Base-by-base conservation (phyloP, 352 stramenopile species). In the Phytophthora ramorum region DNA sequence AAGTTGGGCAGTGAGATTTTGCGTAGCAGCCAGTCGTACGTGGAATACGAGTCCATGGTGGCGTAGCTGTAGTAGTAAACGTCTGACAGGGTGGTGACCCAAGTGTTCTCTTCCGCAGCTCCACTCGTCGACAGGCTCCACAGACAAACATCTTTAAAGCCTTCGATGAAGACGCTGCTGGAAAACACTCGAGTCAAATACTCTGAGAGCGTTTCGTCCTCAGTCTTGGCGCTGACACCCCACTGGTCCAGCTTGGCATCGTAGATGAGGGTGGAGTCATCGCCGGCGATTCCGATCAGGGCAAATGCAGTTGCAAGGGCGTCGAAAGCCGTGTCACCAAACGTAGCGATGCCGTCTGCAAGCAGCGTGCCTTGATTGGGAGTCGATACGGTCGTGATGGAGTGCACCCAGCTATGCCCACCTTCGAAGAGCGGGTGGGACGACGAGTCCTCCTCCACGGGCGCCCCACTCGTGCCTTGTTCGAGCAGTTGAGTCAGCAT, bases 401-500 rank as follows among this genome's bases (percentile, higher is more conserved):
- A 88, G 61, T 82, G 67, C 37, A 88, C 64, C 79, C 79, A 88
- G 51, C 78, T 72, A 7, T 75, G 58, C 2, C 66, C 79, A 32
- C 75, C 71, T 13, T 63, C 58, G 30, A 88, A 85, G 9, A 87
- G 47, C 20, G 66, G 30, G 17, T 74, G 59, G 2, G 73, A 70
- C 4, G 54, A 30, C 7, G 75, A 14, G 4, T 50, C 34, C 17
- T 80, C 64, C 3, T 65, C 66, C 0, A 58, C 49, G 0, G 69
- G 73, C 1, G 79, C 61, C 6, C 75, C 74, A 12, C 45, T 64
- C 2, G 46, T 69, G 20, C 82, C 82, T 12, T 84, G 74, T 35
- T 66, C 60, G 20, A 91, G 68, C 24, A 91, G 47, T 58, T 89
- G 73, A 0, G 81, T 45, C 20, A 91, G 66, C 79, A 87, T 91